phyloP scores from a whole-genome alignment of 768 basidiomycete genomes.

The Butyriboletus loyo region DNA sequence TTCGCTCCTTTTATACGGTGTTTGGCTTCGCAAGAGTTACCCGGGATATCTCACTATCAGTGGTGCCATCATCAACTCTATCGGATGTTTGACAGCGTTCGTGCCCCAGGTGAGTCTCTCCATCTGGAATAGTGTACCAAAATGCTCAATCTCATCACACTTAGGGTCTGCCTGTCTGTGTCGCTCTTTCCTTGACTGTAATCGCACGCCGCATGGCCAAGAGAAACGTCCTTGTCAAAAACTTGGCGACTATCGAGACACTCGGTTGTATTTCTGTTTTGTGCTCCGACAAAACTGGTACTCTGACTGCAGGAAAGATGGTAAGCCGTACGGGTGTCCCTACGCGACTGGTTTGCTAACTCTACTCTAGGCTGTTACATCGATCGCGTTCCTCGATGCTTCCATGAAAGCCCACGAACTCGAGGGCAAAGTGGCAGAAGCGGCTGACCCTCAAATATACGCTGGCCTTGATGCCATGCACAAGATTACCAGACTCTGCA shows the following conservation, averaged over 20 bases:
- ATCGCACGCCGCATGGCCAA: constrained; percentile 47
- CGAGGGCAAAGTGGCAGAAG: constrained; percentile 8
- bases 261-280: constrained; percentile 51
- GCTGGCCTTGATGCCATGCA: constrained; percentile 31
- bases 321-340: constrained; percentile 12
- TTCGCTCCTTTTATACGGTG: constrained; percentile 40
- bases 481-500: constrained; percentile 52
- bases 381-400: constrained; percentile 36
- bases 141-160: background rate
- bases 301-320: constrained; percentile 50
- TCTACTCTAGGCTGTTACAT: constrained; percentile 35
- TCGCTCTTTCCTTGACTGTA: constrained; percentile 51
- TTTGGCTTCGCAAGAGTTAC: constrained; percentile 38
- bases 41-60: constrained; percentile 36
- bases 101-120: constrained; percentile 35
- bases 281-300: constrained; percentile 57
- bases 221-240: constrained; percentile 47
- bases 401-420: constrained; percentile 22
- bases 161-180: constrained; percentile 40
- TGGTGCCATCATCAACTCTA: constrained; percentile 36
- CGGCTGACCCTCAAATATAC: constrained; percentile 10
- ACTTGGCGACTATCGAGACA: constrained; percentile 52
- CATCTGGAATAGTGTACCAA: background rate
- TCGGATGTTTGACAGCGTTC: constrained; percentile 40
- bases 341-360: background rate